Evolutionary conservation across 2,329 filamentous ascomycete genomes (phyloP).

Genomic region (Fusarium papillatum): DNA sequence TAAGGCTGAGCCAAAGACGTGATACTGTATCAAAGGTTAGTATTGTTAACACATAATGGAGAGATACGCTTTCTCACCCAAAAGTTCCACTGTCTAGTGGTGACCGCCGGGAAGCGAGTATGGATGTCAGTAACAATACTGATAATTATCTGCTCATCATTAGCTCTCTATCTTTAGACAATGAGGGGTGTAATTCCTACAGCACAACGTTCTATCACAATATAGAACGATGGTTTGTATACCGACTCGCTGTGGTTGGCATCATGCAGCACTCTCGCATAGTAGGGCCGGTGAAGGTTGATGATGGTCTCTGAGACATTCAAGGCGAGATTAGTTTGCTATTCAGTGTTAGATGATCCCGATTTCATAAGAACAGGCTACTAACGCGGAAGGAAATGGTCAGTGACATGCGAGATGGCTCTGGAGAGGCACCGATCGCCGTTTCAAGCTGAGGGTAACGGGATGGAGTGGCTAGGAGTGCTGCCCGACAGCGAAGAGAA

Average conservation of each 20-base stretch:
- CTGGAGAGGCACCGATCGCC: conserved; percentile 1
- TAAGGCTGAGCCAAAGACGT: conserved; percentile 7
- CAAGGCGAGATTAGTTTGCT: conserved; percentile 11
- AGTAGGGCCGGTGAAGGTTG: conserved; percentile 6
- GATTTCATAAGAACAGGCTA: too few species aligned
- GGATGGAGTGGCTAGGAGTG: conserved; percentile 1
- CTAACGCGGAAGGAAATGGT: conserved; percentile 6
- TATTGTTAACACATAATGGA: not conserved
- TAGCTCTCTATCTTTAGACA: not conserved
- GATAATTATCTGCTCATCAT: conserved; percentile 3
- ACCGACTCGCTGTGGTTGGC: not conserved
- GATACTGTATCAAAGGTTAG: conserved; percentile 11
- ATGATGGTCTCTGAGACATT: conserved; percentile 9
- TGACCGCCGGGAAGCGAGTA: conserved; percentile 5
- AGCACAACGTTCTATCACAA: conserved; percentile 5
- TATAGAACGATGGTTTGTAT: conserved; percentile 2
- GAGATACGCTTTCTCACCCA: not conserved
- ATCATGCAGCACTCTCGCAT: conserved; percentile 2
- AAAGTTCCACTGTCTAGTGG: conserved; percentile 11
- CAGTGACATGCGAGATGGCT: conserved; percentile 2
- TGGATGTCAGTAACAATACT: conserved; percentile 9
- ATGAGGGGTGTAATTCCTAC: not conserved
- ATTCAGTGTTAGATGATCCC: not conserved
- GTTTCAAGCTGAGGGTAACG: conserved; percentile 3
- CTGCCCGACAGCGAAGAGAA: conserved; percentile 10